A percentile compares a stretch with the other conserved stretches of the same genome.
Conservation (phyloP, 1,284 basidiomycete genomes). For the Meripilus lineatus region DNA sequence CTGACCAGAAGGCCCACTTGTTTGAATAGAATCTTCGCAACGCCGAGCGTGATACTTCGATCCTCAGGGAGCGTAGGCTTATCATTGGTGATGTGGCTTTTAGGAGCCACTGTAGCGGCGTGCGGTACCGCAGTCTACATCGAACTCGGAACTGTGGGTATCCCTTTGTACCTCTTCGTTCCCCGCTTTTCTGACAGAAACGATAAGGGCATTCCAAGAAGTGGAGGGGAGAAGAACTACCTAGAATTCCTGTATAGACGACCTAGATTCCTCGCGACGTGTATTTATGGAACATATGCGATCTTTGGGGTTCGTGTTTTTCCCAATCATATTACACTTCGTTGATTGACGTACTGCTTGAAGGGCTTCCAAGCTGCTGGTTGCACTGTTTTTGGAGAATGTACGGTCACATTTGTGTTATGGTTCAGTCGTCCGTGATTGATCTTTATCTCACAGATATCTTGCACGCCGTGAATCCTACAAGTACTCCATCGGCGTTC, state of each 20-base stretch:
- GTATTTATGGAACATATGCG: conserved; percentile 55
- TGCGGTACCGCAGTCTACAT: conserved; percentile 69
- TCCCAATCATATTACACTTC: neutral
- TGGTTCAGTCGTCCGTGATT: neutral
- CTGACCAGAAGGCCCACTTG: neutral
- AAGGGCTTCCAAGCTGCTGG: conserved; percentile 42
- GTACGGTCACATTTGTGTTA: conserved; percentile 26
- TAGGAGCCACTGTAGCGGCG: conserved; percentile 58
- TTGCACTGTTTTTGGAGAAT: conserved; percentile 62
- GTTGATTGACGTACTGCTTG: neutral
- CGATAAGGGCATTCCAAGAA: conserved; percentile 58
- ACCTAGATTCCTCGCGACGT: conserved; percentile 59
- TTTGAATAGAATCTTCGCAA: conserved; percentile 63
- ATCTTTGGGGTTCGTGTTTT: conserved; percentile 45
- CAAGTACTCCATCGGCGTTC: conserved; percentile 13
- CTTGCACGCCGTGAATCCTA: conserved; percentile 41
- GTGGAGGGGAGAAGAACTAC: conserved; percentile 76
- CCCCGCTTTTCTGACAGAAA: neutral
- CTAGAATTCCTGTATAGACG: conserved; percentile 64
- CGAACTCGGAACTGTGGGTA: conserved; percentile 63
- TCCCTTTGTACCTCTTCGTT: neutral
- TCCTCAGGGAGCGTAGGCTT: conserved; percentile 63
- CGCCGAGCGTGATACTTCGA: conserved; percentile 63
- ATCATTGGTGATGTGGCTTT: conserved; percentile 63
- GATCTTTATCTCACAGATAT: conserved; percentile 36